Evolutionary conservation across 805 yeast species (phyloP), one percentile per base, ranked within the genome.

Genomic region (Ogataea methanolica): DNA sequence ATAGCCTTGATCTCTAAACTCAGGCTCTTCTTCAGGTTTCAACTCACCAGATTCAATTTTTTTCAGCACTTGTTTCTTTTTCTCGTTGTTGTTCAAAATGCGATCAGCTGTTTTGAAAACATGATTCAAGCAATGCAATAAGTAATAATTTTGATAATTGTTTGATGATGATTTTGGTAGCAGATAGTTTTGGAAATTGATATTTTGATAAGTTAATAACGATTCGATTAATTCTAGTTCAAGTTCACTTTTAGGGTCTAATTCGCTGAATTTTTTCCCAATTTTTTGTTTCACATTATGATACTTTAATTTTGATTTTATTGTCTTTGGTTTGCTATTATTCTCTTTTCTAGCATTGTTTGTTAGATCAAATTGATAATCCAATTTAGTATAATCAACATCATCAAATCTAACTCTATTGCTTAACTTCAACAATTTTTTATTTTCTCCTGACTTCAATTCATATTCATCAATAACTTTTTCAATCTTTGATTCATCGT

Each of bases 1-100:
- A 63, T 89, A 94, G 29, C 99, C 98, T 66, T 94, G 98, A 63
- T 94, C 99, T 47, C 96, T 71, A 53, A 76, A 74, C 57, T 88
- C 95, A 12, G 78, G 78, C 50, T 77, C 82, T 22, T 59, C 55
- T 15, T 54, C 57, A 5, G 59, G 60, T 3, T 57, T 59, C 4
- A 52, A 34, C 14, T 47, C 47, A 2, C 69, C 71, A 43, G 74
- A 79, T 23, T 70, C 69, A 9, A 65, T 55, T 37, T 57, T 56
- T 37, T 58, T 62, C 39, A 71, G 62, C 40, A 71, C 47, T 17
- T 68, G 62, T 35, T 72, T 79, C 49, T 72, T 73, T 55, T 79
- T 80, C 43, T 78, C 76, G 55, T 84, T 89, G 68, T 94, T 84
- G 61, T 85, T 86, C 56, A 92, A 57, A 16, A 92, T 78, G n/a